These are phyloP conservation scores for Sporothrix mexicana DNA, from an alignment of 2,329 filamentous ascomycete genomes.

Conservation along the genomic window DNA sequence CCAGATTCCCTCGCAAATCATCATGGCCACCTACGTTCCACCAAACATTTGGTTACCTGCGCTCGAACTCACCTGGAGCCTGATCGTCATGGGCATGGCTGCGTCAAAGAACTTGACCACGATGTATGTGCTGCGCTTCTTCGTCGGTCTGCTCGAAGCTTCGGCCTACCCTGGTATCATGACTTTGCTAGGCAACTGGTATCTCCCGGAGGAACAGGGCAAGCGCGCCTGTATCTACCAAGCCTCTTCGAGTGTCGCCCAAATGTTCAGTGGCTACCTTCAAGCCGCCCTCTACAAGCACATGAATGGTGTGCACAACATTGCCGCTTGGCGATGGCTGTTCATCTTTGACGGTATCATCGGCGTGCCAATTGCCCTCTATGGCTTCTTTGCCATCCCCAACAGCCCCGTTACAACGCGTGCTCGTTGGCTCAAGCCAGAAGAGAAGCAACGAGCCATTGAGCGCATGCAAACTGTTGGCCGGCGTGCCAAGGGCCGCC, in stretches of 20 bases:
- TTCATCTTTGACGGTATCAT: slow-evolving; percentile 50
- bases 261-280: slow-evolving; percentile 45
- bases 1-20: slow-evolving; percentile 48
- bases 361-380: slow-evolving; percentile 39
- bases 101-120: slow-evolving; percentile 47
- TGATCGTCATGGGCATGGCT: slow-evolving; percentile 45
- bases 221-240: slow-evolving; percentile 52
- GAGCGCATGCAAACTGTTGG: slow-evolving; percentile 32
- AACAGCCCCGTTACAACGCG: slow-evolving; percentile 35
- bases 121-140: slow-evolving; percentile 50
- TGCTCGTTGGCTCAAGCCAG: slow-evolving; percentile 33
- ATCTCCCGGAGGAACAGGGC: slow-evolving; percentile 50
- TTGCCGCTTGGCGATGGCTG: slow-evolving; percentile 49
- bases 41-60: slow-evolving; percentile 50
- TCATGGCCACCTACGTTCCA: slow-evolving; percentile 47
- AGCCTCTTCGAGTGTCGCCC: slow-evolving; percentile 45
- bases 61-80: slow-evolving; percentile 46
- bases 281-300: slow-evolving; percentile 48
- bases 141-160: slow-evolving; percentile 48
- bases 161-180: slow-evolving; percentile 49
- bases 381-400: slow-evolving; percentile 40
- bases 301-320: slow-evolving; percentile 44
- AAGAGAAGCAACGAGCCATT: slow-evolving; percentile 30
- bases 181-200: slow-evolving; percentile 52
- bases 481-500: neutral